Percentiles rank a stretch among this genome's conserved stretches.
Conservation (phyloP, 305 asterid genomes). For the Andrographis paniculata region DNA sequence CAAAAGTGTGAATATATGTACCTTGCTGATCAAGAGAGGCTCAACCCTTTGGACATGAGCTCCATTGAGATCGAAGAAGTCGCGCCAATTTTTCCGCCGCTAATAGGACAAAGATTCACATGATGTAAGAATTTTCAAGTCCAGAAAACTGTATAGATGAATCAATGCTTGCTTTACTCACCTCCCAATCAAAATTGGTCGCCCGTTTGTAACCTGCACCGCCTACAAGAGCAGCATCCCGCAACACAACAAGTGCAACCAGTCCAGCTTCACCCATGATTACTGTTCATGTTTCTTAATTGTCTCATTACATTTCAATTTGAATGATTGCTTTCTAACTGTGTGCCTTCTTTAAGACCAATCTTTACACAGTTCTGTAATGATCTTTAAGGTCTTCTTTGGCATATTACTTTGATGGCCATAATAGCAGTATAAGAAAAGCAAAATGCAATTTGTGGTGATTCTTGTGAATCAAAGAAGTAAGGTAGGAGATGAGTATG, state of each 20-base stretch:
- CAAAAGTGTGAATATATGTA: conserved; percentile 22
- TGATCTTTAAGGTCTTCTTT: neutral
- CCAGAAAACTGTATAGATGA: neutral
- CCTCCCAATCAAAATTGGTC: conserved; percentile 70
- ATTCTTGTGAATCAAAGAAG: neutral
- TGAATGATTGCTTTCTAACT: neutral
- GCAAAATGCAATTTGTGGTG: neutral
- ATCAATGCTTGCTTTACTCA: conserved; percentile 18
- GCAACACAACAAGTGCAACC: conserved; percentile 69
- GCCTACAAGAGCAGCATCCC: conserved; percentile 79
- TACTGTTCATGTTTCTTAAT: neutral
- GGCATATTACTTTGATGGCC: neutral
- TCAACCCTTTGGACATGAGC: conserved; percentile 57
- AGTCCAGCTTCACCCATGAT: conserved; percentile 59
- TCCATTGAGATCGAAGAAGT: conserved; percentile 77
- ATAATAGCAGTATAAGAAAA: conserved; percentile 2
- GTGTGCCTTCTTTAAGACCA: neutral
- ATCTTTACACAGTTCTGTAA: neutral
- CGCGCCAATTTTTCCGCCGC: conserved; percentile 68
- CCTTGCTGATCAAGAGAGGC: conserved; percentile 94
- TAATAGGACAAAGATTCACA: conserved; percentile 17
- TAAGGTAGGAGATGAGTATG: conserved; percentile 44
- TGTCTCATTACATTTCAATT: conserved; percentile 13
- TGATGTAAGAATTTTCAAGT: neutral
- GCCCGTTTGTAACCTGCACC: conserved; percentile 83